These are phyloP conservation scores for Daedaleopsis nitida DNA, from an alignment of 768 basidiomycete genomes.

Conservation along the genomic window DNA sequence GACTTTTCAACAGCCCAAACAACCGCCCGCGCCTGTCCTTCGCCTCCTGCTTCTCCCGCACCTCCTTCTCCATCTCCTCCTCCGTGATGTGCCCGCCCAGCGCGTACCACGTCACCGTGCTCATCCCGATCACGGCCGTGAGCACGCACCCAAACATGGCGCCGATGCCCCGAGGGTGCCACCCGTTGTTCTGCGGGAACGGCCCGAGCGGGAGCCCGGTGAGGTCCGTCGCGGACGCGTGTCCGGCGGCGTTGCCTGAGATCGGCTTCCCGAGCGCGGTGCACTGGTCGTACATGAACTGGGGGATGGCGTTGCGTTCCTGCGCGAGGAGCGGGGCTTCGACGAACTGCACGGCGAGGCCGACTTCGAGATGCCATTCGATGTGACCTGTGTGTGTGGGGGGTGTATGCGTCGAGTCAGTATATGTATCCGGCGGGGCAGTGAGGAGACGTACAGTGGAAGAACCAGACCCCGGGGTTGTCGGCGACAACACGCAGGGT, in stretches of 20 bases:
- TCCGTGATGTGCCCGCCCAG: slow-evolving; percentile 74
- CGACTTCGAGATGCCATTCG: slow-evolving; percentile 84
- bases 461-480: slow-evolving; percentile 91
- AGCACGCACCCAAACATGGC: slow-evolving; percentile 82
- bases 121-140: slow-evolving; percentile 82
- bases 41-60: slow-evolving; percentile 51
- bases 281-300: slow-evolving; percentile 73
- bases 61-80: slow-evolving; percentile 79
- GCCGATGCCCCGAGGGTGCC: slow-evolving; percentile 71
- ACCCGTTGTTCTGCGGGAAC: slow-evolving; percentile 70
- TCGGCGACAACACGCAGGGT: slow-evolving; percentile 83
- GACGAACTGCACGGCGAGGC: slow-evolving; percentile 84
- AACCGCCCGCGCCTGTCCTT: slow-evolving; percentile 56
- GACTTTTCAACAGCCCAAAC: slow-evolving; percentile 36
- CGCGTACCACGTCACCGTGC: slow-evolving; percentile 83
- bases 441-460: slow-evolving; percentile 62
- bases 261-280: slow-evolving; percentile 53
- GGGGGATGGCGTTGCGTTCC: slow-evolving; percentile 54
- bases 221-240: slow-evolving; percentile 68
- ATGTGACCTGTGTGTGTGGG: slow-evolving; percentile 64
- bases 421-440: neutral
- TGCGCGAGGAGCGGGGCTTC: slow-evolving; percentile 79
- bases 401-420: neutral
- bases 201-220: slow-evolving; percentile 67
- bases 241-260: slow-evolving; percentile 89